A percentile compares a stretch with the other conserved stretches of the same genome.
phyloP scores from a whole-genome alignment of 805 yeast species.

The Tetrapisispora arboricola region DNA sequence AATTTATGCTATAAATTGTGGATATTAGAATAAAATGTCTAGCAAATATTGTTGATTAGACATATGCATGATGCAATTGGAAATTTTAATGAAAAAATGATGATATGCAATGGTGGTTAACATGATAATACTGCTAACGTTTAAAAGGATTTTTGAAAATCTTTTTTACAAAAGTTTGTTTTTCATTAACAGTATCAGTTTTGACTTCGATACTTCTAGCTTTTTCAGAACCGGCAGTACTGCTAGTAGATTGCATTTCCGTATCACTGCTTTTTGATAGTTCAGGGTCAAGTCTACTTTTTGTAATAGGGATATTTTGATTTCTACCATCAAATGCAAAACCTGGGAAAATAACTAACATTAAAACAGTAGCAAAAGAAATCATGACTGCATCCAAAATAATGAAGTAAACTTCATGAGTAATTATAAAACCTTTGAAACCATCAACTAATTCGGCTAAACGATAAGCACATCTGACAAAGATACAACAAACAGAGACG shows the following conservation, averaged over 20 bases:
- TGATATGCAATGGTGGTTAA: not conserved
- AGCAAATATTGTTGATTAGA: not conserved
- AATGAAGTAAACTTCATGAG: conserved; percentile 49
- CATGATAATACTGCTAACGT: no score
- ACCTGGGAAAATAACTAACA: conserved; percentile 57
- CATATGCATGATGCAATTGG: not conserved
- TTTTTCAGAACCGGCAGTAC: not conserved
- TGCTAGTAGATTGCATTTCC: not conserved
- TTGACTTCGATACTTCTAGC: not conserved
- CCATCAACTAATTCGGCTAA: conserved; percentile 56
- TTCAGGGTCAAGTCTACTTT: conserved; percentile 14
- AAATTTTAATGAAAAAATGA: not conserved
- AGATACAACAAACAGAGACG: conserved; percentile 42
- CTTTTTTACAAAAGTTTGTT: not conserved
- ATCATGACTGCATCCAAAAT: conserved; percentile 57
- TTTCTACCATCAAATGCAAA: conserved; percentile 34
- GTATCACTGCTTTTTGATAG: not conserved
- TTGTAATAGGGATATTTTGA: conserved; percentile 18
- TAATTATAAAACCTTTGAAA: conserved; percentile 58
- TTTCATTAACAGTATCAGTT: not conserved
- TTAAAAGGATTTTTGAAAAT: conserved; percentile 2
- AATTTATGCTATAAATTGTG: not conserved
- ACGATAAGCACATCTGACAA: conserved; percentile 62
- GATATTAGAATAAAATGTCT: not conserved
- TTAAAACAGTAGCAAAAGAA: conserved; percentile 35